phyloP scores from a whole-genome alignment of 257 asterid genomes.

The Jacaranda mimosifolia region DNA sequence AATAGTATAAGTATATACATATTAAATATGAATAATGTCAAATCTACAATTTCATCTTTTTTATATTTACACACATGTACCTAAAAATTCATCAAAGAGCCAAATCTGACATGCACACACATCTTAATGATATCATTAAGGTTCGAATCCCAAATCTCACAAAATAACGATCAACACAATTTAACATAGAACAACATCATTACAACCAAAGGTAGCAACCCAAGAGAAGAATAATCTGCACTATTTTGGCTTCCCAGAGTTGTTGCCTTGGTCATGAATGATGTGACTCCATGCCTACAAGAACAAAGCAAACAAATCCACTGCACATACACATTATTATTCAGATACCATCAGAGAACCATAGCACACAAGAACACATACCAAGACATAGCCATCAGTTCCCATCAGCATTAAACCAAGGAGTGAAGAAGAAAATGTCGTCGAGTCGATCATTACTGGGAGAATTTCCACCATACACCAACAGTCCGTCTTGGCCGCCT shows the following conservation, averaged over 20 bases:
- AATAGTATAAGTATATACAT: too few relatives aligned
- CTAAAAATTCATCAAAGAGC: too few relatives aligned
- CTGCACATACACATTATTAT: neutral
- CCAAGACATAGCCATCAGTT: neutral
- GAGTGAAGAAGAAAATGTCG: slow-evolving; percentile 42
- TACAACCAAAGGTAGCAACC: too few relatives aligned
- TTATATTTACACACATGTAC: too few relatives aligned
- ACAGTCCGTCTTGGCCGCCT: slow-evolving; percentile 61
- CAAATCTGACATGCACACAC: too few relatives aligned
- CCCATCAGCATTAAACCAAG: neutral
- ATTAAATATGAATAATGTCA: too few relatives aligned
- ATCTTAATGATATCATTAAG: too few relatives aligned
- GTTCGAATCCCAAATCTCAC: too few relatives aligned
- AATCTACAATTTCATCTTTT: too few relatives aligned
- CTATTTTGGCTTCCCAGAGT: neutral
- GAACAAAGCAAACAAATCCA: neutral
- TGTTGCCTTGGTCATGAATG: neutral
- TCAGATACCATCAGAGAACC: neutral
- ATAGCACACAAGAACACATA: neutral
- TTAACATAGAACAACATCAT: too few relatives aligned
- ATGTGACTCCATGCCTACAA: neutral
- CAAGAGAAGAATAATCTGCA: too few relatives aligned
- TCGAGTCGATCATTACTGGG: slow-evolving; percentile 39
- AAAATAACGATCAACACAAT: too few relatives aligned
- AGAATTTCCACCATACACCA: slow-evolving; percentile 76